These are phyloP conservation scores for Macrocystidia cucumis DNA, from an alignment of 1,284 basidiomycete genomes.

Conservation along the genomic window DNA sequence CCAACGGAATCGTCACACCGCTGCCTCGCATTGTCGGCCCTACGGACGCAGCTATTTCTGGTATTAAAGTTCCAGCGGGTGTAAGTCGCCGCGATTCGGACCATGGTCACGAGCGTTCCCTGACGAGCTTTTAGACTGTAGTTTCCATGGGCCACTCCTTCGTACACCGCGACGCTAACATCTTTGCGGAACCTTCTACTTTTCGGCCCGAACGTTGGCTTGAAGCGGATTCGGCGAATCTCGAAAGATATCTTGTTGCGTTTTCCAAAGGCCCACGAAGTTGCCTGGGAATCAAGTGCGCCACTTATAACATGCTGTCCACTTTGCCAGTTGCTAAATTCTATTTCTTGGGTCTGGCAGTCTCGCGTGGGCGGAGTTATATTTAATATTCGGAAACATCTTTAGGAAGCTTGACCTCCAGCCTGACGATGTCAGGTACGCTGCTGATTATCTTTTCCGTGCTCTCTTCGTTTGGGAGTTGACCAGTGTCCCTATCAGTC, in stretches of 20 bases:
- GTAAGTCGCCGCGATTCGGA: constrained; percentile 13
- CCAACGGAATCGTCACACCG: constrained; percentile 23
- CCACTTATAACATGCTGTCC: constrained; percentile 4
- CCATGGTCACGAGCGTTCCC: constrained; percentile 1
- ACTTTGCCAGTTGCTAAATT: constrained; percentile 2
- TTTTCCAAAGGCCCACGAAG: constrained; percentile 28
- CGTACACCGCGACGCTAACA: constrained; percentile 20
- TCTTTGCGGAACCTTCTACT: constrained; percentile 23
- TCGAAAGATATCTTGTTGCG: constrained; percentile 26
- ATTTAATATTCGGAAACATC: constrained; percentile 28
- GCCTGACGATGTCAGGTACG: constrained; percentile 21
- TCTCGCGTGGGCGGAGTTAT: constrained; percentile 34
- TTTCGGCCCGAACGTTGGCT: constrained; percentile 33
- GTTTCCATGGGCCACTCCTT: constrained; percentile 24
- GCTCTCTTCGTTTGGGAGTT: not conserved
- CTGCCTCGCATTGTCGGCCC: constrained; percentile 24
- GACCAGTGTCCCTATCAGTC: constrained; percentile 10
- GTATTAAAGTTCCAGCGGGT: constrained; percentile 18
- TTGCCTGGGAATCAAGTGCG: constrained; percentile 30
- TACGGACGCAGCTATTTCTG: constrained; percentile 17
- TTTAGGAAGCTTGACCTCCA: constrained; percentile 29
- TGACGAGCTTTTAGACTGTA: constrained; percentile 17
- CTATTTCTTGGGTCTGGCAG: constrained; percentile 19
- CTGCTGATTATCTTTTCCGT: constrained; percentile 1
- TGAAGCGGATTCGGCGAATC: constrained; percentile 16